Evolutionary conservation across 2,329 filamentous ascomycete species (phyloP).

Genomic region (Fusarium sp.): DNA sequence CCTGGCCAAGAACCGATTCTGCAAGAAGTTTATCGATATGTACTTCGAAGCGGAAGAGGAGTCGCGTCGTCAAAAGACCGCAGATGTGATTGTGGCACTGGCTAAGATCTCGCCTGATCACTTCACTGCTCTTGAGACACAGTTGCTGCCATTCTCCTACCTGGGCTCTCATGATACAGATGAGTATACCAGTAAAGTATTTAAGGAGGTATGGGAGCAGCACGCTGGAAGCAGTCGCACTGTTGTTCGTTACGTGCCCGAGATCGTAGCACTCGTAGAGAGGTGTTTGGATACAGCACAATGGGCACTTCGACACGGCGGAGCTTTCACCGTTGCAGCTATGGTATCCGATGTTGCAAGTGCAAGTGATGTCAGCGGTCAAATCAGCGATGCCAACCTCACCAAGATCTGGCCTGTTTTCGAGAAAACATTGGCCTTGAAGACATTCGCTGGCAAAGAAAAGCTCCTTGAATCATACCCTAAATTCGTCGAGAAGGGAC

Average conservation of each 20-base stretch:
- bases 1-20: constrained; percentile 63
- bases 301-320: constrained; percentile 92
- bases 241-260: constrained; percentile 83
- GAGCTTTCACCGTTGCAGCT: constrained; percentile 82
- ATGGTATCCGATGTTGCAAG: constrained; percentile 74
- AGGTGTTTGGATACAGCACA: constrained; percentile 80
- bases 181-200: constrained; percentile 81
- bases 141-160: constrained; percentile 87
- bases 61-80: constrained; percentile 77
- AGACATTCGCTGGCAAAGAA: constrained; percentile 95
- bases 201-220: constrained; percentile 87
- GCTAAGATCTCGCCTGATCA: constrained; percentile 90
- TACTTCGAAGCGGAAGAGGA: constrained; percentile 89
- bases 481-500: constrained; percentile 76
- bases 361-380: constrained; percentile 66
- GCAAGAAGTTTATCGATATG: constrained; percentile 68
- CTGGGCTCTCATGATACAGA: constrained; percentile 88
- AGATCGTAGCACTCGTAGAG: constrained; percentile 79
- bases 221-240: constrained; percentile 88
- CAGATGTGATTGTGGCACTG: constrained; percentile 84
- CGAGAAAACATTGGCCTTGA: constrained; percentile 84
- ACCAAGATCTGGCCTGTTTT: constrained; percentile 82
- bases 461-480: constrained; percentile 83
- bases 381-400: constrained; percentile 70
- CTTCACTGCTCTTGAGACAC: constrained; percentile 80